Evolutionary conservation across 306 rosid species (phyloP).

Genomic region (Aeschynomene evenia): DNA sequence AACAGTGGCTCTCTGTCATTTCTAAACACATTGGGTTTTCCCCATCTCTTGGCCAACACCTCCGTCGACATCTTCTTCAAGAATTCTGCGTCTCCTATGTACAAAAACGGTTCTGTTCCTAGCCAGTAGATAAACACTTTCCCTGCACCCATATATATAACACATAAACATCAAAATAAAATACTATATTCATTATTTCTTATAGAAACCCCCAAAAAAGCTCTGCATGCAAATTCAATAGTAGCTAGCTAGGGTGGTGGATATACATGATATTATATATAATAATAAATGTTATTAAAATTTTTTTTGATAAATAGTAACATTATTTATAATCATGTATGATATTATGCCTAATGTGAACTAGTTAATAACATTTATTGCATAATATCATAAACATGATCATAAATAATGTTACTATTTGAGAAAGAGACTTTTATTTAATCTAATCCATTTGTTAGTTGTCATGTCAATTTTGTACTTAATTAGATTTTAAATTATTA

Average conservation of each 20-base stretch:
- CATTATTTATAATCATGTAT: too few relatives aligned
- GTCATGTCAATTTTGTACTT: not conserved
- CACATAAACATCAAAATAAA: too few relatives aligned
- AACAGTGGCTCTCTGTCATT: conserved; percentile 74
- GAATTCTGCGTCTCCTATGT: conserved; percentile 68
- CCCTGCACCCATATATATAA: conserved; percentile 39
- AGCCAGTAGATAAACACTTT: conserved; percentile 74
- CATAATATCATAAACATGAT: too few relatives aligned
- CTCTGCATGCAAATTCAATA: not conserved
- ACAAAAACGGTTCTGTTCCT: conserved; percentile 82
- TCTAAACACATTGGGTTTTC: conserved; percentile 69
- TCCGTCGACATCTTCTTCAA: conserved; percentile 59
- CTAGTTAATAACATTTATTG: too few relatives aligned
- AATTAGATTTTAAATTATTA: not conserved
- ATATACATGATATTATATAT: too few relatives aligned
- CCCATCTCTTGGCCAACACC: conserved; percentile 71
- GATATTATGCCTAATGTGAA: too few relatives aligned
- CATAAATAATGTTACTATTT: too few relatives aligned
- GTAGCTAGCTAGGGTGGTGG: too few relatives aligned
- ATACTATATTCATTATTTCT: not conserved
- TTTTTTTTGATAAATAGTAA: too few relatives aligned
- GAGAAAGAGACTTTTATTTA: not conserved
- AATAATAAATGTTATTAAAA: too few relatives aligned
- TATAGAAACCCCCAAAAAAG: not conserved
- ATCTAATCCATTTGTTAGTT: not conserved